Percentiles rank a stretch among this genome's conserved stretches.
Evolutionary conservation across 768 basidiomycete genomes (phyloP).

Genomic region (Mrakia frigida): DNA sequence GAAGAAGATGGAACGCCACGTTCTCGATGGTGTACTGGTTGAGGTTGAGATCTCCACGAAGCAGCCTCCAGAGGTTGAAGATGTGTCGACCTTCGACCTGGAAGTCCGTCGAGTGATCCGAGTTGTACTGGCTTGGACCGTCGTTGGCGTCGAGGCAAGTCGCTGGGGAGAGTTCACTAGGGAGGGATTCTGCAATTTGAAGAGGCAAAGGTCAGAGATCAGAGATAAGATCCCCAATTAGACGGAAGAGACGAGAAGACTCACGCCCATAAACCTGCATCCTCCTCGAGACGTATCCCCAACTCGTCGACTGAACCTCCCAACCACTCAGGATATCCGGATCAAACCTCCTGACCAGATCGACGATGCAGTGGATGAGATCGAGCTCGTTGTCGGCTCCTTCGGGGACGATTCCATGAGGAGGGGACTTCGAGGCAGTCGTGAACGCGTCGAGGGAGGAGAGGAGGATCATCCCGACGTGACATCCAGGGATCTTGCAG

Average conservation of each 20-base stretch:
- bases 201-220: neutral
- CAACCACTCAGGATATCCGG: constrained; percentile 89
- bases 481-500: constrained; percentile 42
- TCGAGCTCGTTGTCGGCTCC: constrained; percentile 67
- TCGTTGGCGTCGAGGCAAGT: neutral
- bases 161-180: constrained; percentile 8
- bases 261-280: constrained; percentile 17
- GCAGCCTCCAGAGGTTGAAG: constrained; percentile 85
- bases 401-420: constrained; percentile 31
- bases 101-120: constrained; percentile 66
- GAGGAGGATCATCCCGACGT: constrained; percentile 55
- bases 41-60: constrained; percentile 75
- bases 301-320: constrained; percentile 81
- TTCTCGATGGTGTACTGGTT: constrained; percentile 84
- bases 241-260: neutral
- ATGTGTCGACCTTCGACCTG: constrained; percentile 82
- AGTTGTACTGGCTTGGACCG: constrained; percentile 19
- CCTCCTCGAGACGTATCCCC: constrained; percentile 82
- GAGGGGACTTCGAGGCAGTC: constrained; percentile 47
- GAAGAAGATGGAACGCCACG: constrained; percentile 73
- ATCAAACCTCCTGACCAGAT: constrained; percentile 68
- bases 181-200: neutral
- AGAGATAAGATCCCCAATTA: too few species aligned
- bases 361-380: constrained; percentile 68
- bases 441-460: constrained; percentile 28